Evolutionary conservation across 495 filamentous ascomycete species (phyloP), one percentile per base, ranked within the genome.

Genomic region (Neurospora africana): DNA sequence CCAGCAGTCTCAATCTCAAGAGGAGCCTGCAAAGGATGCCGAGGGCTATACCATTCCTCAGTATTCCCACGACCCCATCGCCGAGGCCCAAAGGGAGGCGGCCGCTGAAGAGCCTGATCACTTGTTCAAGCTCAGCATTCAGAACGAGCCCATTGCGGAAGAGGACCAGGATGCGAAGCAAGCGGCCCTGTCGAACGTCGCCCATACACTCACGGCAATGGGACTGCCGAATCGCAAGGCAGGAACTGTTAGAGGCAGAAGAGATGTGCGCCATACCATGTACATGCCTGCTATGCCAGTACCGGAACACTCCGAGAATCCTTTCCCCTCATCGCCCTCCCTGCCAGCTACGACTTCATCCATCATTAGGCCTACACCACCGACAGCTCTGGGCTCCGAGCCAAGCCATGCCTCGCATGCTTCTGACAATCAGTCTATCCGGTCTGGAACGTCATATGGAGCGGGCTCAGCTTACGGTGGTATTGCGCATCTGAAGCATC

Each of bases 371-470:
- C 81, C 82, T 17, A 81, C 82, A 17, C 81, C 84, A 6, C 43
- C 83, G 11, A 75, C 86, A 38, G 81, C 84, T 1, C 79, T 87
- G 33, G 78, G 83, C 21, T 86, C 86, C 11, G 85, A 86, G 73
- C 81, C 84, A 0, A 87, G 91, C 74, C 76, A 81, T 70, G 79
- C 84, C 9, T 97, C 94, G 5, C 76, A 82, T 70, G 79, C 84
- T 11, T 97, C 94, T 5, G 96, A 98, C 78, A 96, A 93, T 10
- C 93, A 92, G 44, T 98, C 95, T 19, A 90, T 98, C 71, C 90
- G 93, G 65, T 99, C 96, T 19, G 91, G 91, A 8, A 91, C 92
- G 68, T 97, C 95, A 3, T 79, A 92, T 39, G 90, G 89, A 47
- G 79, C 75, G 4, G 68, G 73, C 2, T 80, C 79, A 4, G 74